phyloP scores from a whole-genome alignment of 495 filamentous ascomycete species.

The Darksidea phi region DNA sequence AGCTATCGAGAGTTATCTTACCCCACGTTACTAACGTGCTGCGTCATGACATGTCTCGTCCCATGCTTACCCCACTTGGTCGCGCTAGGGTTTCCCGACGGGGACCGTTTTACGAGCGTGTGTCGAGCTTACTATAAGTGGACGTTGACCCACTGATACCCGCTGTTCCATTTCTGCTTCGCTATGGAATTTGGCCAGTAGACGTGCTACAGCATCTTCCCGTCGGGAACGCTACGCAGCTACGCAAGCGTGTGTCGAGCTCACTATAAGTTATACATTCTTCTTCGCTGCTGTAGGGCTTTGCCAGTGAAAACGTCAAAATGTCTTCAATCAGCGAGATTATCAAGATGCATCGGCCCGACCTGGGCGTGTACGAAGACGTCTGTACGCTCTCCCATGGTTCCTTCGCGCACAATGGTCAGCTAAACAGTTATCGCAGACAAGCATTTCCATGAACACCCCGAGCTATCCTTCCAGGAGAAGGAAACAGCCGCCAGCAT shows the following conservation, averaged over 20 bases:
- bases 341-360: slow-evolving; percentile 11
- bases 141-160: no score
- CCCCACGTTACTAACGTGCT: no score
- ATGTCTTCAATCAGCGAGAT: slow-evolving; percentile 24
- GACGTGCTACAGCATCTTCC: no score
- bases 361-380: slow-evolving; percentile 15
- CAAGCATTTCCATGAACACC: slow-evolving; percentile 25
- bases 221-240: slow-evolving; percentile 1
- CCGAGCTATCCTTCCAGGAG: slow-evolving; percentile 29
- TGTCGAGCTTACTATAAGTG: no score
- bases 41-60: no score
- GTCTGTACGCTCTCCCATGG: slow-evolving; percentile 13
- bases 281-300: no score
- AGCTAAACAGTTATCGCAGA: slow-evolving; percentile 10
- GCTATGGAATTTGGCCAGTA: no score
- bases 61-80: neutral
- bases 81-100: neutral
- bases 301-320: neutral
- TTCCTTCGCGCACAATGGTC: neutral
- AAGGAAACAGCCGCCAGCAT: slow-evolving; percentile 21
- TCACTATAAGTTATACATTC: no score
- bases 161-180: no score
- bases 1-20: no score
- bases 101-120: neutral
- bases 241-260: no score